Percentiles rank a stretch among this genome's conserved stretches.
These are phyloP conservation scores for Capsaspora owczarzaki DNA, from an alignment of 78 protist genomes.

Conservation along the genomic window DNA sequence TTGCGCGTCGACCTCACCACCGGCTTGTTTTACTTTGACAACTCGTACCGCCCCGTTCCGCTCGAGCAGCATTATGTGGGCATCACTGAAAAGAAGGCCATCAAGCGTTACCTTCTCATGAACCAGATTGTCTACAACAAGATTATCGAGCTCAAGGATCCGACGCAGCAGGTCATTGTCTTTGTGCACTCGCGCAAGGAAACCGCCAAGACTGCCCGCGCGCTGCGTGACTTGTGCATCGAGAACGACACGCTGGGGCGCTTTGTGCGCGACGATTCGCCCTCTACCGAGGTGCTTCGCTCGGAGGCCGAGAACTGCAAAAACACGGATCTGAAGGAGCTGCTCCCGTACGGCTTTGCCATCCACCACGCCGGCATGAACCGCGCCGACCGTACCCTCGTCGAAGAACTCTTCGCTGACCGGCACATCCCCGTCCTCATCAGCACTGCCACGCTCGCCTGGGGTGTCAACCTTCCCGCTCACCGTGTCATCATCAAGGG, in stretches of 20 bases:
- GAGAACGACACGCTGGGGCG: constrained; percentile 37
- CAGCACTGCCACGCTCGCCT: constrained; percentile 98
- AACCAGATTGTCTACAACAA: constrained; percentile 91
- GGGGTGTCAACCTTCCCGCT: constrained; percentile 99
- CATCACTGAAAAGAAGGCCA: constrained; percentile 73
- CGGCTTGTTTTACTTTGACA: constrained; percentile 88
- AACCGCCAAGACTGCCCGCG: constrained; percentile 81
- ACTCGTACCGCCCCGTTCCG: constrained; percentile 91
- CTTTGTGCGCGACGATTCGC: constrained; percentile 53
- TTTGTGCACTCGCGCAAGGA: constrained; percentile 98
- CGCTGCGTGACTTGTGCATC: constrained; percentile 45
- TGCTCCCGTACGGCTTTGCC: constrained; percentile 93
- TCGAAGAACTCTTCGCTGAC: constrained; percentile 87
- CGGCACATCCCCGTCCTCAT: constrained; percentile 81
- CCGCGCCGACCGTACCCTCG: constrained; percentile 69
- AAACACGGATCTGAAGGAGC: constrained; percentile 64
- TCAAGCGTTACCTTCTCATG: constrained; percentile 72
- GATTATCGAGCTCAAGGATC: constrained; percentile 56
- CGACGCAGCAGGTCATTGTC: constrained; percentile 80
- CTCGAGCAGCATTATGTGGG: constrained; percentile 92
- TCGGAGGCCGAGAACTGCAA: constrained; percentile 43
- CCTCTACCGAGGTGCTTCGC: constrained; percentile 44
- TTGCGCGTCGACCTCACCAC: constrained; percentile 75
- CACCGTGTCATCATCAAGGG: constrained; percentile 99
- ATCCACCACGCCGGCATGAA: constrained; percentile 98